phyloP scores from a whole-genome alignment of 2,329 filamentous ascomycete species.

The Nemania abortiva region DNA sequence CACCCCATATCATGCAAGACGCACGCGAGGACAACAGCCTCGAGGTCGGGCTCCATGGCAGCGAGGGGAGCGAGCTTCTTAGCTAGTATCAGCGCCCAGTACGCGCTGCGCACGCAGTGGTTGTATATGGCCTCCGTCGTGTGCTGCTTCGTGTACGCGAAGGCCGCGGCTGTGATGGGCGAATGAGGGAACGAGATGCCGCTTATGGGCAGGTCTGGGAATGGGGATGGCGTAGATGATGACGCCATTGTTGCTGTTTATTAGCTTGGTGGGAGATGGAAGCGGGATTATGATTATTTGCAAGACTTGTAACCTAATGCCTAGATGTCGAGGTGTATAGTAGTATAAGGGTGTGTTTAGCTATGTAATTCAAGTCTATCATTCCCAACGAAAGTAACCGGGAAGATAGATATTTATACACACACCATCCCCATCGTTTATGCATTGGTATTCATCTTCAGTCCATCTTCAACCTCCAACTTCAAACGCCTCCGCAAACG shows the following conservation, averaged over 20 bases:
- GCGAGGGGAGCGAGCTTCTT: conserved; percentile 34
- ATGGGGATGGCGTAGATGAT: conserved; percentile 34
- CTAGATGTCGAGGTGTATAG: background rate
- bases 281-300: background rate
- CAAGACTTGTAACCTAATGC: background rate
- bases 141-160: conserved; percentile 41
- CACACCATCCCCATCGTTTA: background rate
- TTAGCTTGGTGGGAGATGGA: background rate
- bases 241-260: background rate
- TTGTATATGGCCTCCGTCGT: conserved; percentile 40
- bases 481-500: background rate
- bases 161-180: conserved; percentile 39
- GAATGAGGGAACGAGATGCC: conserved; percentile 40
- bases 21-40: conserved; percentile 39
- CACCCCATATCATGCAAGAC: conserved; percentile 45
- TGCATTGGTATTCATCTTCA: background rate
- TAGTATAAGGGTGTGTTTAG: background rate
- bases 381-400: background rate
- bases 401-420: conserved; percentile 5
- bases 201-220: conserved; percentile 40
- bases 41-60: conserved; percentile 28
- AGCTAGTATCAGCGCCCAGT: conserved; percentile 40
- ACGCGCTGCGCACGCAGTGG: conserved; percentile 44
- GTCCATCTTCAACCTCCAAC: background rate
- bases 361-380: background rate